A percentile compares a stretch with the other conserved stretches of the same genome.
These are phyloP conservation scores for Aspergillus sp. DNA, from an alignment of 2,329 filamentous ascomycete genomes.

Conservation along the genomic window DNA sequence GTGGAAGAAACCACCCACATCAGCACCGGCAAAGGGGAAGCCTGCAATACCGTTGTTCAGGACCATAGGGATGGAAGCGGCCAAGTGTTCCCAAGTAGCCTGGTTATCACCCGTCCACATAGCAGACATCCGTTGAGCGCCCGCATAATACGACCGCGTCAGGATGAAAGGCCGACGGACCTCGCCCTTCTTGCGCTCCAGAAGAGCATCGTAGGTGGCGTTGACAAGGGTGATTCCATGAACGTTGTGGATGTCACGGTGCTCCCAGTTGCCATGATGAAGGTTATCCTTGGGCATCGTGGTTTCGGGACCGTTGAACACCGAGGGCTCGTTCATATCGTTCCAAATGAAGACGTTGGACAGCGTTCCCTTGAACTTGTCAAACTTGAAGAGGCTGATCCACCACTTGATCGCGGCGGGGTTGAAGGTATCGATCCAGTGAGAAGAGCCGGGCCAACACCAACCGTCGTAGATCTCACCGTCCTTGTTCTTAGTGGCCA, in stretches of 20 bases:
- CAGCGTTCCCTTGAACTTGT: constrained; percentile 80
- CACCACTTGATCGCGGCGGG: constrained; percentile 92
- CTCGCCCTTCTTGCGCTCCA: constrained; percentile 84
- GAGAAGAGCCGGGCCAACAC: constrained; percentile 97
- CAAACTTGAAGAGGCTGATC: constrained; percentile 83
- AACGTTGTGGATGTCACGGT: constrained; percentile 93
- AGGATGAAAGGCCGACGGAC: constrained; percentile 84
- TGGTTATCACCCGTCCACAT: constrained; percentile 99
- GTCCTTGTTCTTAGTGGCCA: constrained; percentile 89
- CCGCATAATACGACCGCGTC: constrained; percentile 88
- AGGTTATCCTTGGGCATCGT: constrained; percentile 99
- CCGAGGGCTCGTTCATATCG: constrained; percentile 99
- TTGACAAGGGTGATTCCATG: constrained; percentile 96
- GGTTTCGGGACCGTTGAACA: constrained; percentile 97
- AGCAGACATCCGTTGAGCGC: constrained; percentile 83
- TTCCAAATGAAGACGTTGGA: constrained; percentile 96
- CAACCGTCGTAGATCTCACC: constrained; percentile 88
- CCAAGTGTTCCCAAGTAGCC: constrained; percentile 87
- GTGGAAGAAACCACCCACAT: constrained; percentile 97
- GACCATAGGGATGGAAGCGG: constrained; percentile 89
- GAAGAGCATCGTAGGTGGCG: constrained; percentile 81
- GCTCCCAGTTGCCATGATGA: constrained; percentile 89
- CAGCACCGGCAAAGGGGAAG: constrained; percentile 90
- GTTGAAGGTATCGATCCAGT: constrained; percentile 97
- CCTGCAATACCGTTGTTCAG: constrained; percentile 89